These are phyloP conservation scores for Parastagonospora avenae DNA, from an alignment of 2,329 filamentous ascomycete genomes.

Conservation along the genomic window DNA sequence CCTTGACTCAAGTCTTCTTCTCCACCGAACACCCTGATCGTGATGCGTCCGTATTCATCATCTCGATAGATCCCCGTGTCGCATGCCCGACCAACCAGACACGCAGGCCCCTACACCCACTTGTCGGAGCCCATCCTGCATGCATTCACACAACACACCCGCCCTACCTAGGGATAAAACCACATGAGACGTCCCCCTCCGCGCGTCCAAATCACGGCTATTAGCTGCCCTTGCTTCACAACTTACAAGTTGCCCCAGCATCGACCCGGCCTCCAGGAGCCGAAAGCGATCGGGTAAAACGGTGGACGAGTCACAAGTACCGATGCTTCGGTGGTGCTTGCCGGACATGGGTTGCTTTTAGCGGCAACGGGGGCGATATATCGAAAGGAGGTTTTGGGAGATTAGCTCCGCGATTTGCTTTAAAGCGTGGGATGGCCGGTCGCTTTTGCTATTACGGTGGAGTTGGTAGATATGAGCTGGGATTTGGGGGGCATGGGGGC, in stretches of 20 bases:
- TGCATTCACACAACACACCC: neutral
- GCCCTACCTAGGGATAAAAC: slow-evolving; percentile 1
- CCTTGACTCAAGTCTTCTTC: neutral
- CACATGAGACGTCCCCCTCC: slow-evolving; percentile 10
- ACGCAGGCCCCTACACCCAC: slow-evolving; percentile 10
- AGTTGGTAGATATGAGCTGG: no score
- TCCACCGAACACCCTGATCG: neutral
- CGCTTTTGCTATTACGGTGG: no score
- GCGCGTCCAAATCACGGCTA: slow-evolving; percentile 10
- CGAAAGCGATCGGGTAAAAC: no score
- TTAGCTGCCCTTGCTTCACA: slow-evolving; percentile 2
- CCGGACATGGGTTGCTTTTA: no score
- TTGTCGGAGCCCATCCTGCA: neutral
- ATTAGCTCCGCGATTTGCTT: slow-evolving; percentile 10
- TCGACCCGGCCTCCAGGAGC: slow-evolving; percentile 1
- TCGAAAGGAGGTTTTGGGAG: slow-evolving; percentile 16
- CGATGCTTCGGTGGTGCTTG: no score
- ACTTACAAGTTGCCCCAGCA: neutral
- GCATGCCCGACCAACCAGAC: slow-evolving; percentile 11
- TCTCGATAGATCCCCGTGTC: slow-evolving; percentile 1
- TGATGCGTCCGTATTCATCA: neutral
- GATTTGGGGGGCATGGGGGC: no score
- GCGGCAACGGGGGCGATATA: slow-evolving; percentile 6
- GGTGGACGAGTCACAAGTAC: no score
- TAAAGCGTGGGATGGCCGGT: no score